Evolutionary conservation across 495 filamentous ascomycete genomes (phyloP).

Genomic region (Chaetomidium leptoderma): DNA sequence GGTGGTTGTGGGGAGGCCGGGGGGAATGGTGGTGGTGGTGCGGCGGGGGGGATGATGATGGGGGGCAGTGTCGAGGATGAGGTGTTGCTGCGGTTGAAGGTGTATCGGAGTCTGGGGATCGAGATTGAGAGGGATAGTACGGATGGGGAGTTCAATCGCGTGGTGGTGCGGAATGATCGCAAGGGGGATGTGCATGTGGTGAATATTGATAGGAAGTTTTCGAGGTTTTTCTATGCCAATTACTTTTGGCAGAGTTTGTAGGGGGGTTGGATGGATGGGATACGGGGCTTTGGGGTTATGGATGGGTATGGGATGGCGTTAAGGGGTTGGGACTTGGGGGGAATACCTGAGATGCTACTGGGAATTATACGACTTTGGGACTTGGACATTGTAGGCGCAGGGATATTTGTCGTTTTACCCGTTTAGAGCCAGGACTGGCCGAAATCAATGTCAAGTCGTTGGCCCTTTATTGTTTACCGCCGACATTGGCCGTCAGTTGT

Average conservation of each 20-base stretch:
- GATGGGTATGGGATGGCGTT: not conserved
- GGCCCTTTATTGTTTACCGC: too few species aligned
- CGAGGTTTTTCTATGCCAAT: constrained; percentile 86
- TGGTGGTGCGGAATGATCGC: constrained; percentile 76
- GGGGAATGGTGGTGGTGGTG: constrained; percentile 19
- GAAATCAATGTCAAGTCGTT: too few species aligned
- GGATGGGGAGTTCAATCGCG: constrained; percentile 74
- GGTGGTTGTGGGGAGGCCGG: constrained; percentile 29
- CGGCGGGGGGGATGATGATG: constrained; percentile 32
- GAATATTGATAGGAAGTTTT: constrained; percentile 89
- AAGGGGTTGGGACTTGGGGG: not conserved
- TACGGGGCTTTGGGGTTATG: not conserved
- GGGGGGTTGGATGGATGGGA: constrained; percentile 17
- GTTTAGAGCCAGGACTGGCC: too few species aligned
- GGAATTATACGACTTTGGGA: too few species aligned
- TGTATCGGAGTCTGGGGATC: constrained; percentile 86
- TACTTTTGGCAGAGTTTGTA: constrained; percentile 92
- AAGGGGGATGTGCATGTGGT: constrained; percentile 94
- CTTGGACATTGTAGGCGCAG: too few species aligned
- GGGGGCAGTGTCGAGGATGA: constrained; percentile 45
- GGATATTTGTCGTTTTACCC: too few species aligned
- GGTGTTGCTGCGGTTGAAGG: constrained; percentile 70
- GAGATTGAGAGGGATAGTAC: constrained; percentile 75
- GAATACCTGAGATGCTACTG: too few species aligned
- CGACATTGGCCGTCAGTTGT: too few species aligned